Evolutionary conservation across 2,329 filamentous ascomycete genomes (phyloP), one percentile per base, ranked within the genome.

Genomic region (Microsporum canis): DNA sequence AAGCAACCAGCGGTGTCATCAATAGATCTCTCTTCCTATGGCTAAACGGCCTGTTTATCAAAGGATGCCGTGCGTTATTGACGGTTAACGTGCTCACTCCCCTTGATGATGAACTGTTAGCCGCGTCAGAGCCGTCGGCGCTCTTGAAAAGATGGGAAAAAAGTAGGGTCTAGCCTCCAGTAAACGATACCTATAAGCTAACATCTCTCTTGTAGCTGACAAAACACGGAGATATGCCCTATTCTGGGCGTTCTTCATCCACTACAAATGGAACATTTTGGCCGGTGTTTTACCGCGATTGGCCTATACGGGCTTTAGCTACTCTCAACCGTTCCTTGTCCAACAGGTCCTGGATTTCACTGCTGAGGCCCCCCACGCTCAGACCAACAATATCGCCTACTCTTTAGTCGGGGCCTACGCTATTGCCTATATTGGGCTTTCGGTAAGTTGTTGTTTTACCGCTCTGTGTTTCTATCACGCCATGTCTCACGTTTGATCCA

Each of bases 361-460:
- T 43, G 36, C 17, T 14, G 14, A 57, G 10, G 3, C 2, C 38
- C 17, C 34, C 7, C 17, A 60, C 31, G 33, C 39, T 3, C 33
- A 55, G 1, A 41, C 33, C 7, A 56, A 17, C 1, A 56, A 56
- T 29, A 31, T 36, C 6, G 59, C 43, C 8, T 60, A 60, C 10
- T 23, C 43, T 0, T 23, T 60, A 17, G 29, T 60, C 3, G 59
- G 59, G 14, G 59, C 47, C 38, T 55, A 41, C 5, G 59, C 59
- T 12, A 17, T 55, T 14, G 47, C 43, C 12, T 60, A 60, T 56
- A 41, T 60, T 23, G 59, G 59, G 41, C 12, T 60, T 60, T 34
- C 59, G n/a, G 59, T 60, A 3, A 57, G 39, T 43, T 10, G 6
- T 43, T 2, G 1, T 1, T n/a, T 17, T 57, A 14, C 5, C 3